phyloP scores from a whole-genome alignment of 345 rosid genomes.

The Camelina laxa region DNA sequence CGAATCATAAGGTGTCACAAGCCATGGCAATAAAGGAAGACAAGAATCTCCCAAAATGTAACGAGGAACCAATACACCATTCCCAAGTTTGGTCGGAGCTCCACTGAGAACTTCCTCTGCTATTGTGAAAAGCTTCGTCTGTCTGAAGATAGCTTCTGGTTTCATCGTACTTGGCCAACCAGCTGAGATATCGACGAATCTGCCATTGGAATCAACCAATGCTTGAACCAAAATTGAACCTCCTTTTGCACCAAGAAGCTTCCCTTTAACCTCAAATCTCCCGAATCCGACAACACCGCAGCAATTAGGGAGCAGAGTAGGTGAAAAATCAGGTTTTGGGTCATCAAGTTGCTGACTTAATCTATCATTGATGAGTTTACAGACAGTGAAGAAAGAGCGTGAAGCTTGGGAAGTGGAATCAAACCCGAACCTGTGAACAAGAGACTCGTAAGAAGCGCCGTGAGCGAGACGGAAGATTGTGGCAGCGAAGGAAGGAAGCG shows the following conservation, averaged over 20 bases:
- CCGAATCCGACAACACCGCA: constrained; percentile 77
- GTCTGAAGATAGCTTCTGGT: constrained; percentile 53
- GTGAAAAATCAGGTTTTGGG: constrained; percentile 58
- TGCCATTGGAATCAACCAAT: constrained; percentile 69
- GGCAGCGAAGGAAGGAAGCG: constrained; percentile 60
- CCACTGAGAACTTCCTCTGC: constrained; percentile 50
- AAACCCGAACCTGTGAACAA: constrained; percentile 54
- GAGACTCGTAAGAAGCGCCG: constrained; percentile 58
- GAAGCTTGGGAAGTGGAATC: constrained; percentile 58
- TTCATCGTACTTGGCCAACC: constrained; percentile 75
- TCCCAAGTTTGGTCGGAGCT: constrained; percentile 45
- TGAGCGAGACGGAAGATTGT: constrained; percentile 80
- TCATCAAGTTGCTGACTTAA: constrained; percentile 49
- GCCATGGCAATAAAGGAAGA: constrained; percentile 79
- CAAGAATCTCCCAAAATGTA: constrained; percentile 69
- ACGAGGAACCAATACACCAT: constrained; percentile 59
- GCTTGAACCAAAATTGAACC: constrained; percentile 76
- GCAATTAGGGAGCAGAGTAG: constrained; percentile 69
- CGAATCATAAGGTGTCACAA: constrained; percentile 61
- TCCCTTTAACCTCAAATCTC: constrained; percentile 54
- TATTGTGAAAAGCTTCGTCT: constrained; percentile 52
- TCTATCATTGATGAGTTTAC: constrained; percentile 58
- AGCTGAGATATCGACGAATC: constrained; percentile 76
- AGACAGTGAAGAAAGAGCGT: constrained; percentile 64
- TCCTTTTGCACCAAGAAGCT: constrained; percentile 53